Evolutionary conservation across 2,329 filamentous ascomycete genomes (phyloP).

Genomic region (Bipolaris cookei): DNA sequence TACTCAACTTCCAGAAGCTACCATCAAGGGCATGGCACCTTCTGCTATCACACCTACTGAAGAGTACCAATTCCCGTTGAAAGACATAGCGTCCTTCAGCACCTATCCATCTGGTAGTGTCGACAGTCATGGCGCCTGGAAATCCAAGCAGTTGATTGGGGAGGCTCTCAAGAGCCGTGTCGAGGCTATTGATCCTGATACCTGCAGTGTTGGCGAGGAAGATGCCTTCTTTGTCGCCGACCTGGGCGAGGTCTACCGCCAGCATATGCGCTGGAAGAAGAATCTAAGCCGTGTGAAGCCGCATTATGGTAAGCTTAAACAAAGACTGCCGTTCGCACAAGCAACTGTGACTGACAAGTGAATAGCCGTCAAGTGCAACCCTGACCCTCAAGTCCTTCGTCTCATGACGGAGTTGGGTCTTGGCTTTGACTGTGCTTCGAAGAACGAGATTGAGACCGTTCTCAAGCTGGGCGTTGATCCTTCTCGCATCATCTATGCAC

Average conservation of each 20-base stretch:
- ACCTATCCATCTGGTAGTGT: constrained; percentile 42
- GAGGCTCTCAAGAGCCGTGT: constrained; percentile 86
- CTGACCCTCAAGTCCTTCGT: constrained; percentile 84
- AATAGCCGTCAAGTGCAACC: constrained; percentile 97
- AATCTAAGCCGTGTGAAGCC: constrained; percentile 91
- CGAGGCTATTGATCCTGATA: constrained; percentile 81
- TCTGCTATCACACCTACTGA: constrained; percentile 63
- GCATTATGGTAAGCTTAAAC: constrained; percentile 77
- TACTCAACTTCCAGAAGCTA: constrained; percentile 32
- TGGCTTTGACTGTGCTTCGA: constrained; percentile 98
- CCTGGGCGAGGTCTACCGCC: constrained; percentile 96
- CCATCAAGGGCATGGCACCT: constrained; percentile 71
- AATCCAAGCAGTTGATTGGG: constrained; percentile 81
- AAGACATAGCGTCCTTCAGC: constrained; percentile 39
- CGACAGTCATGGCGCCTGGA: constrained; percentile 58
- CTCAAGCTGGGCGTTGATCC: constrained; percentile 82
- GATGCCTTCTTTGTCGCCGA: constrained; percentile 98
- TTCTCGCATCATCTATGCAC: constrained; percentile 94
- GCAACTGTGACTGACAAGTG: constrained; percentile 30
- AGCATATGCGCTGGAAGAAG: constrained; percentile 97
- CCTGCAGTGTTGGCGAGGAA: constrained; percentile 90
- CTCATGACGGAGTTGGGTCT: constrained; percentile 88
- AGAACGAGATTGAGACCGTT: constrained; percentile 94
- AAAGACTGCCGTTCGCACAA: not conserved
- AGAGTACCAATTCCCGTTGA: constrained; percentile 52